Evolutionary conservation across 768 basidiomycete genomes (phyloP).

Genomic region (Tylopilus rubrobrunneus): DNA sequence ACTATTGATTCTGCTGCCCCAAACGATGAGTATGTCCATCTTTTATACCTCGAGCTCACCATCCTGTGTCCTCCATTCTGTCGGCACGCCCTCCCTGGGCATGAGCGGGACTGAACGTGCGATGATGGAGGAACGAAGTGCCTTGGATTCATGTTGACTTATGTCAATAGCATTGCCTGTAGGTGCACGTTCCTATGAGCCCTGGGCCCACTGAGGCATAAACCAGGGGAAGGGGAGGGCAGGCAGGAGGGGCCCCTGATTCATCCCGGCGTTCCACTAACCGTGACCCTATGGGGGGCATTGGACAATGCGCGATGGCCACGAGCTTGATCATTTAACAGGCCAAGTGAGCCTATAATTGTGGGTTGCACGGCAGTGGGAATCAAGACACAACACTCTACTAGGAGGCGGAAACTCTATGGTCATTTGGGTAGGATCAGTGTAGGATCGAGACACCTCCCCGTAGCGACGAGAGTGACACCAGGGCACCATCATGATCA

Average conservation of each 20-base stretch:
- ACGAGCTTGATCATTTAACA: neutral
- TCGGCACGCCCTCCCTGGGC: no score
- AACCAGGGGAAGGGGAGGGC: no score
- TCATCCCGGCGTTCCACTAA: no score
- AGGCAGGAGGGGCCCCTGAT: no score
- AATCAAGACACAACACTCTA: no score
- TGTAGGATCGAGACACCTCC: neutral
- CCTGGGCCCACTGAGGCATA: no score
- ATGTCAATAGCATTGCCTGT: neutral
- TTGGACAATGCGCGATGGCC: neutral
- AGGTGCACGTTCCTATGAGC: neutral
- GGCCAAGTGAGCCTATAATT: neutral
- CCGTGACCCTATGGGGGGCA: neutral
- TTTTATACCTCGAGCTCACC: neutral
- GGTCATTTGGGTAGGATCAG: neutral
- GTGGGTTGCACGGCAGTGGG: no score
- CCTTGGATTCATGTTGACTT: neutral
- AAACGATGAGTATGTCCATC: no score
- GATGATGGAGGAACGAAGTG: neutral
- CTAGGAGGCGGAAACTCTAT: neutral
- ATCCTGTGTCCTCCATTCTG: neutral
- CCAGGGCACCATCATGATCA: no score
- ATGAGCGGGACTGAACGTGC: neutral
- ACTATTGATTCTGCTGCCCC: no score
- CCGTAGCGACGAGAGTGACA: no score